Evolutionary conservation across 495 filamentous ascomycete genomes (phyloP).

Genomic region (Annulohypoxylon nitens): DNA sequence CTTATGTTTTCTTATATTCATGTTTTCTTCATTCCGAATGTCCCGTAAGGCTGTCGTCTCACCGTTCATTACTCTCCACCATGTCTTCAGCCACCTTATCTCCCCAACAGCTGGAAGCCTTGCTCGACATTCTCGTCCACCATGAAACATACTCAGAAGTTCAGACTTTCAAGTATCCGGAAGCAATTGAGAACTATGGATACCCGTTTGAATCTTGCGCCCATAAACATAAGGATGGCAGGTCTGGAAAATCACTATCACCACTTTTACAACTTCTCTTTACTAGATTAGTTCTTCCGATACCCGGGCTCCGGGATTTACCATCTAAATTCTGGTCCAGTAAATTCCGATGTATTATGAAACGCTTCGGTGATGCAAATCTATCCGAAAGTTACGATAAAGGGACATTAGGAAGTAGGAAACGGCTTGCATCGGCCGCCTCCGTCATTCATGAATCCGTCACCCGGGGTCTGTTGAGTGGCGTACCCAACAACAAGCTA

Average conservation of each 20-base stretch:
- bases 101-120: conserved; percentile 66
- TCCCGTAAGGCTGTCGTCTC: background rate
- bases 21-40: conserved; percentile 2
- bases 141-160: conserved; percentile 73
- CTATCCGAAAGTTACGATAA: conserved; percentile 79
- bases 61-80: background rate
- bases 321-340: conserved; percentile 69
- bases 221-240: conserved; percentile 16
- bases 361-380: conserved; percentile 67
- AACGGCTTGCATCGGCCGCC: conserved; percentile 73
- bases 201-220: conserved; percentile 62
- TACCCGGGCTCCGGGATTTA: conserved; percentile 70
- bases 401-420: conserved; percentile 71
- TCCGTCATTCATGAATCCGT: conserved; percentile 71
- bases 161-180: conserved; percentile 68
- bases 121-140: conserved; percentile 77
- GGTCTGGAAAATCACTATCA: conserved; percentile 53
- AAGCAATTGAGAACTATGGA: conserved; percentile 68
- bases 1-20: background rate
- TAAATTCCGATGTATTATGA: conserved; percentile 60
- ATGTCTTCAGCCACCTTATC: conserved; percentile 53
- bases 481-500: conserved; percentile 51
- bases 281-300: conserved; percentile 65
- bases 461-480: conserved; percentile 69
- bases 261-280: conserved; percentile 72